Conservation (phyloP, 2,329 filamentous ascomycete genomes). For the Exserohilum turcica region DNA sequence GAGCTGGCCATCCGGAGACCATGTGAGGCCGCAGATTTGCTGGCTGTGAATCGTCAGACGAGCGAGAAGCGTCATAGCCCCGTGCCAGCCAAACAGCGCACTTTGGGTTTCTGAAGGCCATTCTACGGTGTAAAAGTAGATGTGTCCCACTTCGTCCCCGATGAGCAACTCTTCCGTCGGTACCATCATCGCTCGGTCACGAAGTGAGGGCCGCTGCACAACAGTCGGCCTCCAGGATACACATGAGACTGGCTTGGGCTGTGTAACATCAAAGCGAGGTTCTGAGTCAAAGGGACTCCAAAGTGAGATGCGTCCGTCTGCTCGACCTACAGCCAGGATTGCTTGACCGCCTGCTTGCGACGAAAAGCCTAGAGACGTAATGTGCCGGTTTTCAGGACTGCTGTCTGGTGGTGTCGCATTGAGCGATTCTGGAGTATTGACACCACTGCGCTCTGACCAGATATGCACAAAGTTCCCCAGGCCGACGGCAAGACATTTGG, state of each 20-base stretch:
- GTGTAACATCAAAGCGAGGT: constrained; percentile 75
- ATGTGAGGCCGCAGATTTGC: constrained; percentile 91
- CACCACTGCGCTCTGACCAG: constrained; percentile 80
- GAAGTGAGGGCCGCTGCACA: constrained; percentile 56
- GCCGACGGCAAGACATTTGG: constrained; percentile 80
- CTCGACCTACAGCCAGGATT: constrained; percentile 84
- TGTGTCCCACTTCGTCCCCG: constrained; percentile 78
- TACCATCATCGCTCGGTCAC: constrained; percentile 58
- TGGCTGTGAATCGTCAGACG: constrained; percentile 80
- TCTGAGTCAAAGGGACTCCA: constrained; percentile 75
- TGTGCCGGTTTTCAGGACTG: constrained; percentile 48
- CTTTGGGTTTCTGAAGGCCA: constrained; percentile 67
- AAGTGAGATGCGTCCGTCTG: constrained; percentile 74
- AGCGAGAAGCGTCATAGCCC: constrained; percentile 76
- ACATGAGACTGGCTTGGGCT: constrained; percentile 75
- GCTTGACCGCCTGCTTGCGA: constrained; percentile 74
- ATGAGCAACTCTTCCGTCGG: constrained; percentile 83
- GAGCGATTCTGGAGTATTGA: constrained; percentile 62
- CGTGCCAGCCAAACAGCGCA: constrained; percentile 76
- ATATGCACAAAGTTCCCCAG: constrained; percentile 79
- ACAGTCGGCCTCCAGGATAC: constrained; percentile 76
- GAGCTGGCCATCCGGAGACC: constrained; percentile 74
- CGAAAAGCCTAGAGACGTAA: constrained; percentile 91
- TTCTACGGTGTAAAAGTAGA: constrained; percentile 90
- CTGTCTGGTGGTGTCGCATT: constrained; percentile 55